These are phyloP conservation scores for Rhizopogon rudus DNA, from an alignment of 768 basidiomycete species.

Conservation along the genomic window DNA sequence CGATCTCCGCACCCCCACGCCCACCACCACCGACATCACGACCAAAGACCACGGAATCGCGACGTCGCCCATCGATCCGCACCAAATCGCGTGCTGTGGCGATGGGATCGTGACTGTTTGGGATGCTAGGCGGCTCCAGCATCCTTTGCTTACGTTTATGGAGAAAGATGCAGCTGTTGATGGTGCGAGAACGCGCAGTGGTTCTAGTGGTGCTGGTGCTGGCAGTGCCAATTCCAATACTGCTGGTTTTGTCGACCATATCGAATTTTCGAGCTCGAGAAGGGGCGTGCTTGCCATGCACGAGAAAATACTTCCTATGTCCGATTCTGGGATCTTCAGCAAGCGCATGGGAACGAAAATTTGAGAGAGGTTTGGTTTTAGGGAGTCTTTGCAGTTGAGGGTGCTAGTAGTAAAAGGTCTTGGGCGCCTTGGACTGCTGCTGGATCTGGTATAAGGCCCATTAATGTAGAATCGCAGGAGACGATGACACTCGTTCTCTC, in stretches of 20 bases:
- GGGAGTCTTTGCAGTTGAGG: slow-evolving; percentile 36
- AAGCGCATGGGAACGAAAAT: slow-evolving; percentile 35
- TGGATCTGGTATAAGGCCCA: slow-evolving; percentile 9
- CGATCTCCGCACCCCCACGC: slow-evolving; percentile 43
- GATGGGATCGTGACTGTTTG: too few species aligned
- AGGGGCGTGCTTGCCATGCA: slow-evolving; percentile 67
- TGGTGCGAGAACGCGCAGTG: too few species aligned
- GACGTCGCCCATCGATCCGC: too few species aligned
- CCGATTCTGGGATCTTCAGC: slow-evolving; percentile 74
- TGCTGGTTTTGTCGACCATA: slow-evolving; percentile 31
- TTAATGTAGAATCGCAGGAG: slow-evolving; percentile 24
- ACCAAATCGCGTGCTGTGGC: too few species aligned
- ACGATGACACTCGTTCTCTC: slow-evolving; percentile 47
- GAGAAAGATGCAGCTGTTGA: too few species aligned
- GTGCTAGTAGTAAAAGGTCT: slow-evolving; percentile 35
- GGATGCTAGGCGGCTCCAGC: too few species aligned
- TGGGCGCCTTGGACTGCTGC: slow-evolving; percentile 62
- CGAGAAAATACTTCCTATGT: slow-evolving; percentile 58
- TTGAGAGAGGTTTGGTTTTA: slow-evolving; percentile 31
- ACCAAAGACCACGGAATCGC: too few species aligned
- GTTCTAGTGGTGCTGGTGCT: too few species aligned
- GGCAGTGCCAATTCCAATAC: too few species aligned
- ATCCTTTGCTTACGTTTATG: too few species aligned
- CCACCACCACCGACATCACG: slow-evolving; percentile 36
- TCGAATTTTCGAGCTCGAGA: slow-evolving; percentile 69